Evolutionary conservation across 2,329 filamentous ascomycete genomes (phyloP).

Genomic region (Cladosporium sp.): DNA sequence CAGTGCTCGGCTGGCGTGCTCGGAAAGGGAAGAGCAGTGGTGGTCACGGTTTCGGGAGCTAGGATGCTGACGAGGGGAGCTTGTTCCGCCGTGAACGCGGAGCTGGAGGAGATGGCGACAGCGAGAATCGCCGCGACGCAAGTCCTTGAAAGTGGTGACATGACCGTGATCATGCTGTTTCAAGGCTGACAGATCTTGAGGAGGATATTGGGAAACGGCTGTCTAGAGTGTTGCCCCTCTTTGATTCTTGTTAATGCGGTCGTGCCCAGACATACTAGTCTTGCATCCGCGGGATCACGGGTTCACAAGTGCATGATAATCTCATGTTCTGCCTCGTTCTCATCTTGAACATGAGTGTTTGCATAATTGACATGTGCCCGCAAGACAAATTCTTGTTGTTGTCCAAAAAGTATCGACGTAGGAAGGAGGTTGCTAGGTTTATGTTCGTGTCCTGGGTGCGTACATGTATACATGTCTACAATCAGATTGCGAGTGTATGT

Average conservation of each 20-base stretch:
- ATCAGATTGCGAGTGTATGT: no score
- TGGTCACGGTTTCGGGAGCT: slow-evolving; percentile 7
- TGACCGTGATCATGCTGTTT: not conserved
- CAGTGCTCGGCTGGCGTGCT: slow-evolving; percentile 16
- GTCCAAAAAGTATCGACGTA: no score
- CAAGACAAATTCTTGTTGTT: no score
- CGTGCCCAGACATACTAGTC: not conserved
- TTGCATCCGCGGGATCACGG: not conserved
- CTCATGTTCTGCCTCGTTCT: not conserved
- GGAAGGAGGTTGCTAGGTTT: no score
- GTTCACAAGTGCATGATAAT: slow-evolving; percentile 9
- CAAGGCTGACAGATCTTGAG: not conserved
- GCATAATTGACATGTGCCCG: no score
- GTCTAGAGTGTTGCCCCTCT: not conserved
- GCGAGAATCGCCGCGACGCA: not conserved
- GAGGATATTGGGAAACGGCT: not conserved
- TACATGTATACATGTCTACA: no score
- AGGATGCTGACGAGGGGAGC: not conserved
- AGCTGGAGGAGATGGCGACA: not conserved
- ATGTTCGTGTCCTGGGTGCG: no score
- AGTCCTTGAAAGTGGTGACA: not conserved
- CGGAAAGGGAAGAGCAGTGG: slow-evolving; percentile 14
- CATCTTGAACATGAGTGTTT: no score
- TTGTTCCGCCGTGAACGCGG: not conserved
- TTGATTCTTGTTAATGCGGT: not conserved